phyloP scores from a whole-genome alignment of 345 rosid genomes.

The Eutrema heterophyllum region DNA sequence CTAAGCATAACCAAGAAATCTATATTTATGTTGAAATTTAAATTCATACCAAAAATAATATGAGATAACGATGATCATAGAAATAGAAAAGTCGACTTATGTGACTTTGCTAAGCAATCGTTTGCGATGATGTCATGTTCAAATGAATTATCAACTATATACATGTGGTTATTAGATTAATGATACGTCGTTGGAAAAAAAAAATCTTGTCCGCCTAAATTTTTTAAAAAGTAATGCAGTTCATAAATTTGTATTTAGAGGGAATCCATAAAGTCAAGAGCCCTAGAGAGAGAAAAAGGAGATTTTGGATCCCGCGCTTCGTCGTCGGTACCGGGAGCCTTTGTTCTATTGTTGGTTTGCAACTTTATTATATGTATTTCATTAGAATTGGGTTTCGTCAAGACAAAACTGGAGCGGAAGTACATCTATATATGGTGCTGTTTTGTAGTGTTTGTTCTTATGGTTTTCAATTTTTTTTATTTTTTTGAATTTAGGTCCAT shows the following conservation, averaged over 20 bases:
- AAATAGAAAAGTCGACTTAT: not conserved
- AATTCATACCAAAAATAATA: not conserved
- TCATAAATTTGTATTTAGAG: not conserved
- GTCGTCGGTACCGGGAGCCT: too few relatives aligned
- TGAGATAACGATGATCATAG: conserved; percentile 10
- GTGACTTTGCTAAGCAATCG: not conserved
- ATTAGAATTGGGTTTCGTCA: too few relatives aligned
- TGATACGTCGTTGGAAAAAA: not conserved
- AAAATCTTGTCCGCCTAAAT: not conserved
- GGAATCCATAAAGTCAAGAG: too few relatives aligned
- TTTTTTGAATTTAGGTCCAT: too few relatives aligned
- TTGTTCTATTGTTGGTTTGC: too few relatives aligned
- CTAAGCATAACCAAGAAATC: not conserved
- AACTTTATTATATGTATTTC: too few relatives aligned
- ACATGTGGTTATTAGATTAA: not conserved
- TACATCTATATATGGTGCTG: too few relatives aligned
- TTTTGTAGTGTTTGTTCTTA: too few relatives aligned
- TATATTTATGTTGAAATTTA: not conserved
- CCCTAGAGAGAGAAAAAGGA: too few relatives aligned
- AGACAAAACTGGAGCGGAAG: too few relatives aligned
- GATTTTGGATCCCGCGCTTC: too few relatives aligned
- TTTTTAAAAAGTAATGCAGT: not conserved
- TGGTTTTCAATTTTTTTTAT: too few relatives aligned
- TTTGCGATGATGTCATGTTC: not conserved
- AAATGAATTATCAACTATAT: not conserved